Evolutionary conservation across 352 stramenopile species (phyloP).

Genomic region (Phytophthora citrophthora): DNA sequence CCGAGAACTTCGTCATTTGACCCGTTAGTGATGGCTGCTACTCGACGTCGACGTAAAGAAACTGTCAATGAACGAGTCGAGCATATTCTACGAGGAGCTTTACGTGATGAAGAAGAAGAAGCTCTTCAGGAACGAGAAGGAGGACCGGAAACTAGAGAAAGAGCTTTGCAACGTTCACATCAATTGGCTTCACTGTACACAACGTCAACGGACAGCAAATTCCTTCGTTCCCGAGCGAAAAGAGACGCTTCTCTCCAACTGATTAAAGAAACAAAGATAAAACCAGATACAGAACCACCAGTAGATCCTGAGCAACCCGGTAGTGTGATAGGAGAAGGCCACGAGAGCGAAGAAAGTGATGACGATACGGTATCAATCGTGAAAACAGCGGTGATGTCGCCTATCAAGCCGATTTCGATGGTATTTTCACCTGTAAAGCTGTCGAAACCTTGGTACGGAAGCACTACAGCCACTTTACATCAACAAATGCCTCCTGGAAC

Average conservation of each 20-base stretch:
- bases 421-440: constrained; percentile 23
- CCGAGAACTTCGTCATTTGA: neutral
- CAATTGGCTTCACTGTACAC: constrained; percentile 59
- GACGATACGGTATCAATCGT: constrained; percentile 3
- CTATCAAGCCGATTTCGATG: constrained; percentile 20
- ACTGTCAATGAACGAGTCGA: constrained; percentile 75
- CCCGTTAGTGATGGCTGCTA: constrained; percentile 1
- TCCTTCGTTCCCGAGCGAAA: constrained; percentile 34
- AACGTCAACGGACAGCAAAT: constrained; percentile 52
- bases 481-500: constrained; percentile 34
- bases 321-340: constrained; percentile 11
- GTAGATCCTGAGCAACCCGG: constrained; percentile 10
- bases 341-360: constrained; percentile 28
- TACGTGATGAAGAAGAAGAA: constrained; percentile 44
- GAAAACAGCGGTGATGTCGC: constrained; percentile 15
- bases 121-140: constrained; percentile 23
- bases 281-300: neutral
- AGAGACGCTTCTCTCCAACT: constrained; percentile 5
- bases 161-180: constrained; percentile 39
- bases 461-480: constrained; percentile 39
- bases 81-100: constrained; percentile 56
- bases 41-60: constrained; percentile 50
- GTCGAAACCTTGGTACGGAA: constrained; percentile 56
- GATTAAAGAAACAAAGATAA: neutral
- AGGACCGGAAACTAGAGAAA: constrained; percentile 36